Conservation (phyloP, 768 basidiomycete genomes). For the Naganishia kalamii region DNA sequence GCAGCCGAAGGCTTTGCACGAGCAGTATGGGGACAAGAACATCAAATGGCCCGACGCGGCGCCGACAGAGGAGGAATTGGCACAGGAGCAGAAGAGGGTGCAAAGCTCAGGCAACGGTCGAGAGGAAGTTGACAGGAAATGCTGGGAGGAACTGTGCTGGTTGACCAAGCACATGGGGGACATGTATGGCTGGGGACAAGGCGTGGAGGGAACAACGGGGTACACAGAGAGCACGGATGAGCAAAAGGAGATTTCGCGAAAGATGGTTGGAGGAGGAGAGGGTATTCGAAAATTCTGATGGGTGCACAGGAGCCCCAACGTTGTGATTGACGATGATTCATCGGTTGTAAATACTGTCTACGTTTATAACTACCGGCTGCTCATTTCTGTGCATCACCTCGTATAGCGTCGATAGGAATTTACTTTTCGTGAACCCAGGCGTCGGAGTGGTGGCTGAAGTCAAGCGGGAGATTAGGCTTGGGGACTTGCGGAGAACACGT, state of each 20-base stretch:
- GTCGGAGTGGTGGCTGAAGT: constrained; percentile 14
- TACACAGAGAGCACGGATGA: constrained; percentile 22
- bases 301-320: neutral
- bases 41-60: constrained; percentile 17
- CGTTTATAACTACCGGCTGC: neutral
- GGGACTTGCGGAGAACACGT: constrained; percentile 32
- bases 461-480: constrained; percentile 28
- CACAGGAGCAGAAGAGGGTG: constrained; percentile 5
- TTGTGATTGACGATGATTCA: neutral
- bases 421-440: constrained; percentile 25
- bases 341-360: neutral
- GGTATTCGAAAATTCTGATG: constrained; percentile 19
- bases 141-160: constrained; percentile 21
- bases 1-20: neutral
- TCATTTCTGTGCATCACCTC: neutral
- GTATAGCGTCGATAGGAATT: neutral
- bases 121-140: constrained; percentile 13
- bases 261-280: constrained; percentile 22
- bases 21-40: constrained; percentile 20
- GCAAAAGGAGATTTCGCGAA: constrained; percentile 20
- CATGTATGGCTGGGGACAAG: constrained; percentile 15
- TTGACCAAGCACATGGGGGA: constrained; percentile 5
- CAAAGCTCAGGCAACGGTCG: neutral
- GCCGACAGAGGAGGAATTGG: constrained; percentile 5
- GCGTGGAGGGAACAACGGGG: constrained; percentile 17